Evolutionary conservation across 148 eudicot genomes (phyloP), one percentile per base, ranked within the genome.

Genomic region (Dysphania ambrosioides): DNA sequence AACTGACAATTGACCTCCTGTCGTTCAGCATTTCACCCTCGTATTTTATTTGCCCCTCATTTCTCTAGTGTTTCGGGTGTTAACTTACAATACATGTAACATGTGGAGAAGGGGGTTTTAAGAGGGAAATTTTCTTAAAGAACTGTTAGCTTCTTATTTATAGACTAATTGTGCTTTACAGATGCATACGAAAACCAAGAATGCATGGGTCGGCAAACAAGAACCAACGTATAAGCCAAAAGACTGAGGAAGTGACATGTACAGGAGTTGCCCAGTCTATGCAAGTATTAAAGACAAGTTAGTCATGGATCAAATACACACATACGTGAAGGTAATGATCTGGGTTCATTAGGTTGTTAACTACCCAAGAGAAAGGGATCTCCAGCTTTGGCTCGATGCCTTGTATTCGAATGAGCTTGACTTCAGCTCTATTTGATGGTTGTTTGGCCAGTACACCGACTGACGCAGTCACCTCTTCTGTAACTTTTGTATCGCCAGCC

Each of bases 291-390:
- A 60, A 59, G 68, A 24, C 11, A 59, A 76, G 68, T 60, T 76
- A 47, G 70, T 47, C 55, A n/a, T 49, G 77, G 29, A 76, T 60
- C 83, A 90, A 63, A 75, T 84, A 92, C 23, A 94, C 87, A 85
- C 96, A 90, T 12, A 94, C 77, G 79, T 94, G 98, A 76, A 79
- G 93, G 68, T 83, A 92, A 72, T 86, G 86, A 75, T 95, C 97
- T 1, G 98, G 98, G 83, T 88, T 87, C 92, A 90, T 87, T 72
- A 95, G 85, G 80, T 95, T 95, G 86, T 89, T 95, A 66, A 85
- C 96, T 63, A 95, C 87, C 98, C 98, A 95, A 70, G 93, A 69
- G 71, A 95, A 86, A 18, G 98, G 98, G 72, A 88, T 85, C 68
- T 86, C 91, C 63, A 80, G 72, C 75, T 87, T 82, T 6, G 90